Conservation (phyloP, 768 basidiomycete genomes). For the Boletus reticuloceps region DNA sequence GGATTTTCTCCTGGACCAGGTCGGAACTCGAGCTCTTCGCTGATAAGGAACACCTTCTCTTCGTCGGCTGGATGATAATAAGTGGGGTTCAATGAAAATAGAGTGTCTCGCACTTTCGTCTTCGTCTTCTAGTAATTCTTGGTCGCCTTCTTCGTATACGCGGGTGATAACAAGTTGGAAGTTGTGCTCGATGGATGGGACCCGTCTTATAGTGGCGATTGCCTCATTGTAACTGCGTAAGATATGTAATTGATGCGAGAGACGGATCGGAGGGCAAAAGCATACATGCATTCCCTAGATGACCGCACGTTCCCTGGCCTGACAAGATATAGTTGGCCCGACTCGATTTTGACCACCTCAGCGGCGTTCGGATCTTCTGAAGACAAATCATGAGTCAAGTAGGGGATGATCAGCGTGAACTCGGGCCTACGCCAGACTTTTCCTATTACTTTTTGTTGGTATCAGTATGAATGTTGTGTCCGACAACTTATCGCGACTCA, state of each 20-base stretch:
- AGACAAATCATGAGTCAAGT: constrained; percentile 25
- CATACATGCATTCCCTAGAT: constrained; percentile 96
- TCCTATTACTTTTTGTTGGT: constrained; percentile 62
- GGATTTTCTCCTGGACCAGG: constrained; percentile 66
- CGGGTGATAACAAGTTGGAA: constrained; percentile 94
- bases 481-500: constrained; percentile 39
- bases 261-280: not conserved
- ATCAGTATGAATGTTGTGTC: constrained; percentile 20
- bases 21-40: constrained; percentile 86
- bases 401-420: constrained; percentile 12
- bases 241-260: constrained; percentile 1
- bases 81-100: not conserved
- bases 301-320: constrained; percentile 89
- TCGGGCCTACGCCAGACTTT: constrained; percentile 88
- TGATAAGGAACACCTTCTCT: constrained; percentile 89
- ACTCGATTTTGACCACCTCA: constrained; percentile 92
- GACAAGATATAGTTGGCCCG: constrained; percentile 88
- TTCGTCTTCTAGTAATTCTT: constrained; percentile 91
- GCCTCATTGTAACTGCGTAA: constrained; percentile 85
- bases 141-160: constrained; percentile 96
- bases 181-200: constrained; percentile 71
- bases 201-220: constrained; percentile 88
- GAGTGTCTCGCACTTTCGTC: constrained; percentile 66
- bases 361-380: constrained; percentile 91
- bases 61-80: constrained; percentile 68